Evolutionary conservation across 495 filamentous ascomycete genomes (phyloP).

Genomic region (Sordaria brevicollis): DNA sequence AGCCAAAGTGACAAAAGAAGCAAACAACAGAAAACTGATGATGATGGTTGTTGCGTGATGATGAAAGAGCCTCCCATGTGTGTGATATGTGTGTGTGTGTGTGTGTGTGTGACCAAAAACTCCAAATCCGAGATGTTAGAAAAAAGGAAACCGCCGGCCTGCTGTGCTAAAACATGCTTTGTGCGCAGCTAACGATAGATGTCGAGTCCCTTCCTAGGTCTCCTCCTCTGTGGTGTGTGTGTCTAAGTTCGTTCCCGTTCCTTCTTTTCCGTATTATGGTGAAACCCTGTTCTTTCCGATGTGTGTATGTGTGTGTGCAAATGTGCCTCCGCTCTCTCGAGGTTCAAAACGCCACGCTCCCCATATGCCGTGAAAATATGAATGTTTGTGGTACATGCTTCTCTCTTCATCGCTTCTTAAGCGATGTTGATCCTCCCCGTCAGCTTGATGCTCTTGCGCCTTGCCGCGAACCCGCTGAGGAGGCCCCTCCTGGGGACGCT

Average conservation of each 20-base stretch:
- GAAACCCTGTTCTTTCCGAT: no score
- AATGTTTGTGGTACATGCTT: not conserved
- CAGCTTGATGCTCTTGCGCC: constrained; percentile 30
- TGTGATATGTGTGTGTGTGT: not conserved
- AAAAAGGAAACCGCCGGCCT: no score
- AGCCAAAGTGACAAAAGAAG: not conserved
- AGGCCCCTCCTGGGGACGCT: constrained; percentile 23
- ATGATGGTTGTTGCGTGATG: no score
- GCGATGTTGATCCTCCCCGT: constrained; percentile 10
- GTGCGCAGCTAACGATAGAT: no score
- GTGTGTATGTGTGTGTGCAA: not conserved
- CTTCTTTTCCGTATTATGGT: no score
- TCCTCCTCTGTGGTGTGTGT: no score
- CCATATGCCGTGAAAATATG: not conserved
- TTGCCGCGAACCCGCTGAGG: constrained; percentile 29
- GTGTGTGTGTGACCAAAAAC: not conserved
- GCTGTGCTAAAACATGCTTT: no score
- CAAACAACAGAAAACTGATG: not conserved
- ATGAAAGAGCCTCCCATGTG: not conserved
- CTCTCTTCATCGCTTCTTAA: not conserved
- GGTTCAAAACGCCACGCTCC: not conserved
- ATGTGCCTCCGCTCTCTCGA: not conserved
- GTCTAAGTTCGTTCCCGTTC: no score
- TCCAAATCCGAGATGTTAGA: no score
- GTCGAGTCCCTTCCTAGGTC: no score